Base-by-base conservation (phyloP, 306 rosid genomes). In the Gleditsia sinensis region DNA sequence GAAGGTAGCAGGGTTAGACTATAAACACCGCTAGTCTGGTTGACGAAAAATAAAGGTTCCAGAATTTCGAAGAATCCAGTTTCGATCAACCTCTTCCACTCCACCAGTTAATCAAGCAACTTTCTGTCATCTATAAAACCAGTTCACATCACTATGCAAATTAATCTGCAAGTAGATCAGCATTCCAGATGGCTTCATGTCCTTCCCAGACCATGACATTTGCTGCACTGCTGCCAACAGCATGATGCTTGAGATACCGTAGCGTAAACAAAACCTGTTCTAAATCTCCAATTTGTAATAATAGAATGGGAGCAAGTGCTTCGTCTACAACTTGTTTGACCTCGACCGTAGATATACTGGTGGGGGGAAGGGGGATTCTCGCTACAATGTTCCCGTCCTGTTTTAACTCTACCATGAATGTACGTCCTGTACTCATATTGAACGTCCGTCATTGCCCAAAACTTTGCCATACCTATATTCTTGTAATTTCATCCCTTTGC, bases 51-150 rank as follows among this genome's bases (percentile, higher is more conserved):
- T 13, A 55, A 11, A 45, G 43, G 34, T 17, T 25, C 72, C 76
- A 59, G 23, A 79, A 71, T 24, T 14, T 12, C 57, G 60, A 65
- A 73, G 51, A 70, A 67, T 69, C 76, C 56, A 10, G 7, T 58
- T 42, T 51, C 71, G 61, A 67, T 24, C 64, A 66, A 23, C 37
- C 75, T 70, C 67, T 56, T 72, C 40, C 69, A 25, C 67, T 61
- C 14, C 54, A 66, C 11, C 40, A 81, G 30, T 55, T 68, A 67
- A 67, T 62, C 54, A 68, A 40, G 60, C 42, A 57, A 42, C 25
- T 25, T 6, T 30, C 0, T 43, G 9, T 21, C 9, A 21, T 53
- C 21, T 24, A 33, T 27, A 71, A 21, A 65, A 57, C 7, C 61
- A 12, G 16, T 72, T 30, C 69, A 60, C 58, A 45, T 30, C 51